Base-by-base conservation (phyloP, 2,329 filamentous ascomycete species). In the Neofusicoccum parvum region DNA sequence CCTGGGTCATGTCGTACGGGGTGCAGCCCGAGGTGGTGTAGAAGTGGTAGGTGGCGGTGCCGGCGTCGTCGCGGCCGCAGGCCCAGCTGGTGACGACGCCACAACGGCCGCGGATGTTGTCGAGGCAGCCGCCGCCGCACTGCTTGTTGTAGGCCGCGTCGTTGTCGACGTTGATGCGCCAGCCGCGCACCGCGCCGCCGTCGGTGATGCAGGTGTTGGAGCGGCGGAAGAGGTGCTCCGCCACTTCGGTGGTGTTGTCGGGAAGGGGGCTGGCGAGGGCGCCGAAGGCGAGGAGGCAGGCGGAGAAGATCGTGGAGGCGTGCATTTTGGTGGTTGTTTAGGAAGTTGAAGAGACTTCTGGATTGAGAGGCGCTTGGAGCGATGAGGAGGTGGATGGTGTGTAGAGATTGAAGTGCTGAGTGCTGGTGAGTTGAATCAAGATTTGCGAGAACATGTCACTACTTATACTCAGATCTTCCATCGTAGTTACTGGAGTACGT, bases 101-200 rank as follows among this genome's bases (percentile, higher is more conserved):
- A 39, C 54, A 59, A 6, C 20, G 27, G 5, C 41, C 41, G 54
- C 54, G 54, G 10, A 59, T 34, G 23, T 59, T 59, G 54, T 59
- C 54, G 27, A 59, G 54, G 54, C 54, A 46, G 23, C 54, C 54
- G 54, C 27, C 14, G 54, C 54, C 54, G 27, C 54, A 59, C 9
- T 32, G 3, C 14, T 46, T 36, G 54, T 59, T 59, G 39, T 46
- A 36, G 15, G 4, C 2, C 3, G 27, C 15, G 27, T 59, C 54
- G 41, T 59, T 36, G 54, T 59, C 41, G 10, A 59, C 14, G 9
- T n/a, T 45, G 14, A 59, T 9, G 20, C 5, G 15, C 54, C 54
- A 59, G 7, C n/a, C 5, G 14, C 27, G 27, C 27, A 3, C 5
- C 2, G 7, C 49, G 27, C 12, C 11, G 39, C 20, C 37, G 9